phyloP scores from a whole-genome alignment of 139 green algal genomes.

The Chlorella sp. region DNA sequence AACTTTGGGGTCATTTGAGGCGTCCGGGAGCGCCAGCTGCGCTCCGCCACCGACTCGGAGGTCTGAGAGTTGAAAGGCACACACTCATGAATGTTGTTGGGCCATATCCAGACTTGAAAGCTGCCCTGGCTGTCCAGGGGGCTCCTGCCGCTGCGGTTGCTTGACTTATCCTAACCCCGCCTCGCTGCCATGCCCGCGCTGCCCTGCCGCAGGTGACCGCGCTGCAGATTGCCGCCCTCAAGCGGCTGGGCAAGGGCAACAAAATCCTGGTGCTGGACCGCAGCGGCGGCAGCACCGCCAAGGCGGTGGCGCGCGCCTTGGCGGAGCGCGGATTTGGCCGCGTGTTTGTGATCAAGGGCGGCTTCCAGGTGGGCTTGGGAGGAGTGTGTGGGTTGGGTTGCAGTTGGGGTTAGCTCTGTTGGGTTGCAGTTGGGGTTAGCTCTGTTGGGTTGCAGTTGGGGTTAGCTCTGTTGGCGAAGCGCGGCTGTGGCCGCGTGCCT shows the following conservation, averaged over 20 bases:
- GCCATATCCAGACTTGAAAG: too few species aligned
- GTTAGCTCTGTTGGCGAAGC: not conserved
- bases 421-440: not conserved
- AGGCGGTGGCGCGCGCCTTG: conserved; percentile 77
- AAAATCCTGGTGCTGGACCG: conserved; percentile 84
- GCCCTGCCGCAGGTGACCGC: conserved; percentile 36
- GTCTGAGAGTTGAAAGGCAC: too few species aligned
- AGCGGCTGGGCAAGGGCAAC: conserved; percentile 64
- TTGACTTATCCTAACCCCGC: too few species aligned
- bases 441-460: not conserved
- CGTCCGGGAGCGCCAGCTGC: not conserved
- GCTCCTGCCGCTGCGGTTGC: too few species aligned
- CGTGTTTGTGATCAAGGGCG: conserved; percentile 65
- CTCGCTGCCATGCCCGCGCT: not conserved
- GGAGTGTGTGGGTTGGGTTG: conserved; percentile 1
- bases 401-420: not conserved
- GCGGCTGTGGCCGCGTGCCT: not conserved
- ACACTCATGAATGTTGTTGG: too few species aligned
- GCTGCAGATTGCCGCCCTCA: conserved; percentile 81
- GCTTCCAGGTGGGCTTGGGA: conserved; percentile 52
- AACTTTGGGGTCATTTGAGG: not conserved
- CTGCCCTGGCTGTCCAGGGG: too few species aligned
- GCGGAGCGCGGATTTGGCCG: conserved; percentile 69
- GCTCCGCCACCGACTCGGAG: too few species aligned
- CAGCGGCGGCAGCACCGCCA: conserved; percentile 61